Percentiles rank a stretch among this genome's conserved stretches.
These are phyloP conservation scores for Cyberlindnera amylophila DNA, from an alignment of 805 yeast species.

Conservation along the genomic window DNA sequence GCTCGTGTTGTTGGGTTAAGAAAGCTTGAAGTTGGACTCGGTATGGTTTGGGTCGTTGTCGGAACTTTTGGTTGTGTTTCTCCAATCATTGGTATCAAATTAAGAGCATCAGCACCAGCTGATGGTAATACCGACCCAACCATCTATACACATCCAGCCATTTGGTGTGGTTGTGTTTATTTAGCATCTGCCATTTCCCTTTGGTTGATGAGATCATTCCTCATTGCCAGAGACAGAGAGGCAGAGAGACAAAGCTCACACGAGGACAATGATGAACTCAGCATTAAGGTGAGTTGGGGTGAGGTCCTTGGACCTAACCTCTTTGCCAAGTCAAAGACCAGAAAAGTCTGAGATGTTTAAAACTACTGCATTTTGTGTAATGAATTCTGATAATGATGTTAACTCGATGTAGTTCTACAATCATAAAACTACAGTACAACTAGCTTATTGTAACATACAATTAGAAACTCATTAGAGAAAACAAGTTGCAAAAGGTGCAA, in stretches of 20 bases:
- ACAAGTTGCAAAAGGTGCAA: conserved; percentile 22
- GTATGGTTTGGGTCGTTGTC: conserved; percentile 49
- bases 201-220: conserved; percentile 49
- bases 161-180: conserved; percentile 58
- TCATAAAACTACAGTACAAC: no score
- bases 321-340: conserved; percentile 9
- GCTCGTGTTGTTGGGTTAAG: conserved; percentile 52
- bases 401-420: no score
- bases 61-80: conserved; percentile 52
- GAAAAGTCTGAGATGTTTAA: conserved; percentile 11
- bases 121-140: conserved; percentile 36
- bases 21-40: conserved; percentile 45
- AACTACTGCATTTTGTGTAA: neutral
- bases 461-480: conserved; percentile 27
- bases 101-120: conserved; percentile 33
- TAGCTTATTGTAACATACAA: conserved; percentile 28
- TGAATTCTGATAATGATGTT: no score
- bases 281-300: conserved; percentile 15
- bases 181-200: conserved; percentile 41
- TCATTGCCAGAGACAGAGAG: conserved; percentile 45
- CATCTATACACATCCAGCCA: conserved; percentile 49
- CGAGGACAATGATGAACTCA: conserved; percentile 28
- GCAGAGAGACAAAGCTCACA: conserved; percentile 25
- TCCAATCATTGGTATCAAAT: conserved; percentile 55
- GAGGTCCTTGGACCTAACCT: conserved; percentile 2